A percentile compares a stretch with the other conserved stretches of the same genome.
Evolutionary conservation across 108 stramenopile species (phyloP).

Genomic region (Discostella pseudostelligera): DNA sequence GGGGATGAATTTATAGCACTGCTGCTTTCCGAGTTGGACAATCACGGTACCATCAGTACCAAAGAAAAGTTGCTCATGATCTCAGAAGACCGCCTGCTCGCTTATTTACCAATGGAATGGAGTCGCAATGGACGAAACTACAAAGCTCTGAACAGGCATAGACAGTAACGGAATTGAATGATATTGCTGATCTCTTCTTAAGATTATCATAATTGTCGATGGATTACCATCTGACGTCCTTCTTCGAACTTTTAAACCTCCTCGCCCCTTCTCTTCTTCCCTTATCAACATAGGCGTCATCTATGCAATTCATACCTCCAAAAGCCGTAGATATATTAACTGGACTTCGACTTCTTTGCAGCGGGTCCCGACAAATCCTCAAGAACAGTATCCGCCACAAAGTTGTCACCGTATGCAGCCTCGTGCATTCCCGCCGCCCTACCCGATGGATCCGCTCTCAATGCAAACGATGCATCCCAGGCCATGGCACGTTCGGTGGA

Average conservation of each 20-base stretch:
- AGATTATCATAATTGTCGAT: neutral
- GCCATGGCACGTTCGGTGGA: constrained; percentile 96
- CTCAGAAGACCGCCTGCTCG: constrained; percentile 19
- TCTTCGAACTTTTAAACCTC: too few relatives aligned
- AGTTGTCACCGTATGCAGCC: constrained; percentile 82
- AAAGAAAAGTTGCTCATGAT: constrained; percentile 24
- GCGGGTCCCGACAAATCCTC: constrained; percentile 49
- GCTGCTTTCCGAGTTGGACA: constrained; percentile 8
- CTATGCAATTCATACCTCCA: too few relatives aligned
- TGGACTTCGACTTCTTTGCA: constrained; percentile 64
- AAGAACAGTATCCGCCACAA: constrained; percentile 70
- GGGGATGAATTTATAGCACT: constrained; percentile 14
- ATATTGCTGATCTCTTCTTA: neutral
- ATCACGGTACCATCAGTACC: constrained; percentile 3
- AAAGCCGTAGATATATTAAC: neutral
- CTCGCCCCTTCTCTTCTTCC: too few relatives aligned
- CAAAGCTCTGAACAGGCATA: constrained; percentile 30
- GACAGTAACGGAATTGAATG: constrained; percentile 7
- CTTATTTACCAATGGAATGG: constrained; percentile 30
- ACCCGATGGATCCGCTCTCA: constrained; percentile 94
- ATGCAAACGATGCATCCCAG: constrained; percentile 89
- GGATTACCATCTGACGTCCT: too few relatives aligned
- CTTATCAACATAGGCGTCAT: too few relatives aligned
- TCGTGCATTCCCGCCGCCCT: constrained; percentile 96
- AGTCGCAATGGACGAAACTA: constrained; percentile 26